phyloP scores from a whole-genome alignment of 1,284 basidiomycete genomes.

The Rhodotorula sp. region DNA sequence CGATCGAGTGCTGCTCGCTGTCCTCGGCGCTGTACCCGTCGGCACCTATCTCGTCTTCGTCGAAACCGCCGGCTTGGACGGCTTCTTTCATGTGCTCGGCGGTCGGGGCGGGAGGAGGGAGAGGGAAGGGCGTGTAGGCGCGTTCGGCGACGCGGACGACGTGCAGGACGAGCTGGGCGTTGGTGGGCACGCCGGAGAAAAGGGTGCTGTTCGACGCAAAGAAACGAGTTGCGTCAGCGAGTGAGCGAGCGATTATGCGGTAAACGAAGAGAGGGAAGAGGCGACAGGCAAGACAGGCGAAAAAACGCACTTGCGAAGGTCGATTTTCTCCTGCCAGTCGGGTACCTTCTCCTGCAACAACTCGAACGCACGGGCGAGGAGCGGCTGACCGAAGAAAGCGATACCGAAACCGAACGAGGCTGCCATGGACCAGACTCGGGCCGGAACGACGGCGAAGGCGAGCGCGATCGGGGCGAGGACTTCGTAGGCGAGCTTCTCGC shows the following conservation, averaged over 20 bases:
- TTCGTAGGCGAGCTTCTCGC: constrained; percentile 50
- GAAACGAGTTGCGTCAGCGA: not conserved
- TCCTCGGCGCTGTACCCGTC: constrained; percentile 3
- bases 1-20: constrained; percentile 10
- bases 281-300: constrained; percentile 44
- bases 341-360: constrained; percentile 54
- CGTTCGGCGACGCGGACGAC: constrained; percentile 56
- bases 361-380: constrained; percentile 51
- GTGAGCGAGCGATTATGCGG: too few relatives aligned
- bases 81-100: constrained; percentile 37
- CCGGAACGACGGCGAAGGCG: constrained; percentile 51
- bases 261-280: too few relatives aligned
- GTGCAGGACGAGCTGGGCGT: constrained; percentile 59
- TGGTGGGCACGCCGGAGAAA: constrained; percentile 54
- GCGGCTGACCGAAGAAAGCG: constrained; percentile 57
- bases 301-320: constrained; percentile 55
- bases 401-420: constrained; percentile 55
- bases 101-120: constrained; percentile 49
- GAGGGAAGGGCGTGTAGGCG: constrained; percentile 53
- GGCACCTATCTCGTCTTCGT: constrained; percentile 19
- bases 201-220: not conserved
- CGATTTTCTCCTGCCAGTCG: constrained; percentile 54
- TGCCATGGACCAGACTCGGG: constrained; percentile 52
- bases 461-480: constrained; percentile 50
- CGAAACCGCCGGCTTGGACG: constrained; percentile 32